phyloP scores from a whole-genome alignment of 73 alveolate genomes.

The Breviolum minutum region DNA sequence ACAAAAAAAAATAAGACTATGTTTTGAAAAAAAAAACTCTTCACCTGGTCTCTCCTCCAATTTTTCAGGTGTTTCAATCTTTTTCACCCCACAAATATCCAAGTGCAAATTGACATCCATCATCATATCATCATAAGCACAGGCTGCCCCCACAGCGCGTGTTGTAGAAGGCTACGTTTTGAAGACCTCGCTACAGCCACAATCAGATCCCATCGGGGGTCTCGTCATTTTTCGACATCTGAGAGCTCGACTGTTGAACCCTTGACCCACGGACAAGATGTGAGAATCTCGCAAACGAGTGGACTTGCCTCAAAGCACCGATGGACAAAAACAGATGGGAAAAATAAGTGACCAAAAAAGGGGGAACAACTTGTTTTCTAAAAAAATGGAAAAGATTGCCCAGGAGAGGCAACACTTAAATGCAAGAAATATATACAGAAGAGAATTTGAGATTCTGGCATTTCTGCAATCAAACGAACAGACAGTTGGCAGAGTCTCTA shows the following conservation, averaged over 20 bases:
- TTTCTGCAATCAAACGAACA: constrained; percentile 50
- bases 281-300: constrained; percentile 64
- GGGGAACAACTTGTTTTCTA: not conserved
- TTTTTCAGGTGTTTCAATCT: too few species aligned
- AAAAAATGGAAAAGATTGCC: not conserved
- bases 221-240: not conserved
- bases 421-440: not conserved
- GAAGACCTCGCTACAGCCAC: not conserved
- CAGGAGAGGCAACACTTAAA: not conserved
- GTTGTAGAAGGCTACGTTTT: constrained; percentile 39
- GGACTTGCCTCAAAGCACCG: not conserved
- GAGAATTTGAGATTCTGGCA: not conserved
- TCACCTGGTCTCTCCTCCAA: too few species aligned
- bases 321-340: too few species aligned
- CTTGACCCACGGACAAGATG: constrained; percentile 32
- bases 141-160: not conserved
- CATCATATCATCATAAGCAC: not conserved
- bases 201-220: not conserved
- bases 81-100: too few species aligned
- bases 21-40: too few species aligned
- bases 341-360: too few species aligned
- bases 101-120: not conserved
- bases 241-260: constrained; percentile 25
- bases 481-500: constrained; percentile 78
- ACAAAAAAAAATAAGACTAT: not conserved